Evolutionary conservation across 352 stramenopile species (phyloP), one percentile per base, ranked within the genome.

Genomic region (Pythium insidiosum): DNA sequence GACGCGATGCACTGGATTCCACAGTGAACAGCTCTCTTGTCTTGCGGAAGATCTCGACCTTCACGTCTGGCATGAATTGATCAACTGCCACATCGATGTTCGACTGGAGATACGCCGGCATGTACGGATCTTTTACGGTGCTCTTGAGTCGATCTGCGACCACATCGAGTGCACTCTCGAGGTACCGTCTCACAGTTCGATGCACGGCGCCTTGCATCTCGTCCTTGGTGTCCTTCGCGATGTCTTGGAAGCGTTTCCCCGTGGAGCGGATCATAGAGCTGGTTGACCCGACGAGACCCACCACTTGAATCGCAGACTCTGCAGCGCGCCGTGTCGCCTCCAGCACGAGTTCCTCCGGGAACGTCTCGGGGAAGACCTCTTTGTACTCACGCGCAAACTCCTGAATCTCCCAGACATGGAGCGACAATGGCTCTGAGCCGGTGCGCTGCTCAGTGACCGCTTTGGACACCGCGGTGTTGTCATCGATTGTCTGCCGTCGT

Each of bases 31-130:
- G 28, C 21, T 90, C 78, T 15, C 73, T 47, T 19, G 77, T 94
- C 61, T 94, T 91, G 15, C 72, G 59, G 33, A 89, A 92, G 45
- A 94, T 87, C 53, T 94, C 79, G 50, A 92, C 73, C 44, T 94
- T 93, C 36, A 94, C 78, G 44, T 94, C 82, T 3, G 79, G 79
- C 62, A 94, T 88, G 47, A 94, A 89, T 50, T 88, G 75, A 35
- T 92, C 73, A 24, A 94, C 82, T 19, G 73, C 74, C 25, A 84
- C 58, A 42, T 94, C 82, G 47, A 94, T 91, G 47, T 91, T 88
- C 31, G 53, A 68, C 67, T 89, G 81, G 22, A 94, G 53, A 53
- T 90, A 91, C 23, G 48, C 56, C 0, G 82, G 82, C 82, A 94
- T 94, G 50, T 94, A 60, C 25, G 68, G 77, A 41, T 93, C 82